These are phyloP conservation scores for Penicillium sclerotigenum DNA, from an alignment of 2,329 filamentous ascomycete genomes.

Conservation along the genomic window DNA sequence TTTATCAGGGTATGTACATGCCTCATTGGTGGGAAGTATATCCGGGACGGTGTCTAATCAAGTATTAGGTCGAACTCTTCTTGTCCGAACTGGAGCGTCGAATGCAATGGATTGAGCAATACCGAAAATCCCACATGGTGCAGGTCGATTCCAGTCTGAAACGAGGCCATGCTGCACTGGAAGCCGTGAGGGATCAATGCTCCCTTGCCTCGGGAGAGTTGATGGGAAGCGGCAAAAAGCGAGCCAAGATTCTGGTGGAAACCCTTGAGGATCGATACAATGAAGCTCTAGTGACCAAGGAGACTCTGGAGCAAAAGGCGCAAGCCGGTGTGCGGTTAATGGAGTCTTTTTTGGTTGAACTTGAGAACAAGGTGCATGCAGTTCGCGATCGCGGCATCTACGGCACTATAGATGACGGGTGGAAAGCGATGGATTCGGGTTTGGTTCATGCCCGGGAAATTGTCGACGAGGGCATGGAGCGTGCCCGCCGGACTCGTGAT, in stretches of 20 bases:
- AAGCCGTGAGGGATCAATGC: constrained; percentile 82
- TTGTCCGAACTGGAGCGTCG: constrained; percentile 80
- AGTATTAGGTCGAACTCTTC: constrained; percentile 45
- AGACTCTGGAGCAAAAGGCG: constrained; percentile 87
- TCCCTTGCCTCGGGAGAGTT: constrained; percentile 87
- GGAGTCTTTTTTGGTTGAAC: constrained; percentile 78
- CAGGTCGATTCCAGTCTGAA: constrained; percentile 80
- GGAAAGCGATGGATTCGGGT: constrained; percentile 75
- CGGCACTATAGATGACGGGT: constrained; percentile 74
- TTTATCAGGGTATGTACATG: constrained; percentile 39
- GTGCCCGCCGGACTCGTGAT: constrained; percentile 77
- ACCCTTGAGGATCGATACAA: constrained; percentile 86
- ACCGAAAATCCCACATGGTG: constrained; percentile 75
- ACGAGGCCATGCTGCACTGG: constrained; percentile 78
- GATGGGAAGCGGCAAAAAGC: constrained; percentile 77
- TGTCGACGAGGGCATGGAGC: constrained; percentile 75
- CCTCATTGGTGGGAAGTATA: background rate
- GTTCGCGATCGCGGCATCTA: constrained; percentile 73
- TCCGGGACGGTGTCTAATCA: constrained; percentile 7
- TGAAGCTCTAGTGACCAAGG: constrained; percentile 77
- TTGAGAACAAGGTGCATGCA: constrained; percentile 78
- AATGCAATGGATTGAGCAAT: constrained; percentile 83
- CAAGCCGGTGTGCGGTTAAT: constrained; percentile 81
- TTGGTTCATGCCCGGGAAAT: constrained; percentile 71
- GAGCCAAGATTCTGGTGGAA: constrained; percentile 86